phyloP scores from a whole-genome alignment of 2,329 filamentous ascomycete genomes.

The Alternaria incomplexa region DNA sequence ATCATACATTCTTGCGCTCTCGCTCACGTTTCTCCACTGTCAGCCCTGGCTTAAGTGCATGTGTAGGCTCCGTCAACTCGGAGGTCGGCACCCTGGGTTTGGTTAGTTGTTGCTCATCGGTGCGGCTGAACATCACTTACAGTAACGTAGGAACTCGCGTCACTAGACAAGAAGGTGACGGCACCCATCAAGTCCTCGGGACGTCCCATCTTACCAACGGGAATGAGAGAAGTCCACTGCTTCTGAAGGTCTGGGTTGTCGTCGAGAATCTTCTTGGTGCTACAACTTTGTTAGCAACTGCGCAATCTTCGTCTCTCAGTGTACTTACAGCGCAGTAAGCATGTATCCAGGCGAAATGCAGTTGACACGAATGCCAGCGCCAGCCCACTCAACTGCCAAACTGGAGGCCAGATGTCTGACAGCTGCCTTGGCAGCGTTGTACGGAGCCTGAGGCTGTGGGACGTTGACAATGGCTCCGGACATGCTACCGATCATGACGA shows the following conservation, averaged over 20 bases:
- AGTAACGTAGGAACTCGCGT: conserved; percentile 62
- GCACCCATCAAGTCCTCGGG: conserved; percentile 94
- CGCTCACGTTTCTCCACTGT: not conserved
- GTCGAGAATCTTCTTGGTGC: conserved; percentile 91
- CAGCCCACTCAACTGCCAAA: conserved; percentile 92
- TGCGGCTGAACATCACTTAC: conserved; percentile 16
- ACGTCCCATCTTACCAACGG: conserved; percentile 89
- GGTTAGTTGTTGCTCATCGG: conserved; percentile 32
- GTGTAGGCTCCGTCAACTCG: conserved; percentile 90
- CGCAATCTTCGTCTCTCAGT: not conserved
- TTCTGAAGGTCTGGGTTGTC: conserved; percentile 89
- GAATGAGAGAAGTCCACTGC: conserved; percentile 92
- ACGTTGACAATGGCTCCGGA: conserved; percentile 92
- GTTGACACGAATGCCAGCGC: conserved; percentile 87
- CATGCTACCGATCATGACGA: conserved; percentile 97
- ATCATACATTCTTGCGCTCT: not conserved
- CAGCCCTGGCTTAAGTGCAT: conserved; percentile 60
- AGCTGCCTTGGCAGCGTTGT: conserved; percentile 92
- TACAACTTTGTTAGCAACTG: conserved; percentile 49
- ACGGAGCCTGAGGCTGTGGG: conserved; percentile 89
- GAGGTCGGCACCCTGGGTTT: conserved; percentile 68
- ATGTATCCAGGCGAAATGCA: conserved; percentile 96
- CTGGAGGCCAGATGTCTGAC: conserved; percentile 87
- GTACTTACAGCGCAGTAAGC: conserved; percentile 84
- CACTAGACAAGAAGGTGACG: conserved; percentile 83